These are phyloP conservation scores for Penicillium sp. DNA, from an alignment of 2,329 filamentous ascomycete species.

Conservation along the genomic window DNA sequence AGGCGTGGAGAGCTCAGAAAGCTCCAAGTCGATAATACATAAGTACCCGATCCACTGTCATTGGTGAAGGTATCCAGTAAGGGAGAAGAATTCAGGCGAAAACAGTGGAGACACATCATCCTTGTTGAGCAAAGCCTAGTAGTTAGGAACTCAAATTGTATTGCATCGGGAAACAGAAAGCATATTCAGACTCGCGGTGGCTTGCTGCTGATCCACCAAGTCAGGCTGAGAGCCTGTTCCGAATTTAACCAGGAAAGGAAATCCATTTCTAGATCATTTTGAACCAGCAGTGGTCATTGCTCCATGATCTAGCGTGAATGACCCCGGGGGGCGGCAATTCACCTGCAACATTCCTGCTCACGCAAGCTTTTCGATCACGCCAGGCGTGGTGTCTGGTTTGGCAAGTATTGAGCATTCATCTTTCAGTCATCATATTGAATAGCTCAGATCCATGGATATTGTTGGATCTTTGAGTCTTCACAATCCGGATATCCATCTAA, in stretches of 20 bases:
- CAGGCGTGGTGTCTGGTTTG: background rate
- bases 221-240: background rate
- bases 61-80: slow-evolving; percentile 1
- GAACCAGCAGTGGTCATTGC: background rate
- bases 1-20: background rate
- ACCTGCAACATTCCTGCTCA: slow-evolving; percentile 4
- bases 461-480: background rate
- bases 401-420: background rate
- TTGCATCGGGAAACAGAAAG: background rate
- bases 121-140: background rate
- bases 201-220: background rate
- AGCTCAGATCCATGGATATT: background rate
- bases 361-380: background rate
- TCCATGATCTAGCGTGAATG: background rate
- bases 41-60: slow-evolving; percentile 1
- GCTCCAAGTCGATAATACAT: slow-evolving; percentile 2
- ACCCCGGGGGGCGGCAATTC: background rate
- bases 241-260: background rate
- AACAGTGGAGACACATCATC: background rate
- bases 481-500: background rate
- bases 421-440: background rate
- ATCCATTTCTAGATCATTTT: background rate
- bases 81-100: background rate
- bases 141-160: background rate
- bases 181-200: background rate